phyloP scores from a whole-genome alignment of 2,329 filamentous ascomycete genomes.

The Aureobasidium sp. region DNA sequence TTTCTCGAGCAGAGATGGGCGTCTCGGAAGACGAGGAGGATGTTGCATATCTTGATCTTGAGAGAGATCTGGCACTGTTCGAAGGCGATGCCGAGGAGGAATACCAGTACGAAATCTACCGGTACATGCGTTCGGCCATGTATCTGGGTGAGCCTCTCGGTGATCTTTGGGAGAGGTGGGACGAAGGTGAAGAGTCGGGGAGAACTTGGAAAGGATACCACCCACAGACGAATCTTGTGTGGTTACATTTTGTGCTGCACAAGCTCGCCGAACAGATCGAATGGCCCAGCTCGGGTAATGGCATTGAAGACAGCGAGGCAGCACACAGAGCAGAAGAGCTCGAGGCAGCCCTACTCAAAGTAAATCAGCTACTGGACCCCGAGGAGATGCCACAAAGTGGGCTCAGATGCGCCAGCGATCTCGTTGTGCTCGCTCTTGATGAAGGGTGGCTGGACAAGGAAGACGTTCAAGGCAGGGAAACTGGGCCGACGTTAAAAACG shows the following conservation, averaged over 20 bases:
- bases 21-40: conserved; percentile 17
- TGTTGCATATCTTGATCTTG: conserved; percentile 39
- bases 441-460: conserved; percentile 28
- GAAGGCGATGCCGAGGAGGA: conserved; percentile 38
- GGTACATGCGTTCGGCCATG: conserved; percentile 39
- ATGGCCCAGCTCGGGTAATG: conserved; percentile 12
- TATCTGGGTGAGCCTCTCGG: conserved; percentile 34
- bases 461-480: conserved; percentile 25
- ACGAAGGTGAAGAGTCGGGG: conserved; percentile 17
- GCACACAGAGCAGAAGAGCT: conserved; percentile 29
- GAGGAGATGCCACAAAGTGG: conserved; percentile 20
- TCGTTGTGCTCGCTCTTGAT: conserved; percentile 25
- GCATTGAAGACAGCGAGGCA: background rate
- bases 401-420: conserved; percentile 14
- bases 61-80: conserved; percentile 36
- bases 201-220: conserved; percentile 45
- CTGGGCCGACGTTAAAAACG: background rate
- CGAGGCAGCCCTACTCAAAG: conserved; percentile 28
- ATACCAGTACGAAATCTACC: conserved; percentile 50
- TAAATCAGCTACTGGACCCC: conserved; percentile 33
- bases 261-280: conserved; percentile 39
- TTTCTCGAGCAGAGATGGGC: conserved; percentile 50
- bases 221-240: conserved; percentile 54
- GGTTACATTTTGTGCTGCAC: conserved; percentile 53
- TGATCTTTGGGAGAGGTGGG: conserved; percentile 25